Conservation (phyloP, 192 early-diverging fungal species). For the Coemansia sp. region DNA sequence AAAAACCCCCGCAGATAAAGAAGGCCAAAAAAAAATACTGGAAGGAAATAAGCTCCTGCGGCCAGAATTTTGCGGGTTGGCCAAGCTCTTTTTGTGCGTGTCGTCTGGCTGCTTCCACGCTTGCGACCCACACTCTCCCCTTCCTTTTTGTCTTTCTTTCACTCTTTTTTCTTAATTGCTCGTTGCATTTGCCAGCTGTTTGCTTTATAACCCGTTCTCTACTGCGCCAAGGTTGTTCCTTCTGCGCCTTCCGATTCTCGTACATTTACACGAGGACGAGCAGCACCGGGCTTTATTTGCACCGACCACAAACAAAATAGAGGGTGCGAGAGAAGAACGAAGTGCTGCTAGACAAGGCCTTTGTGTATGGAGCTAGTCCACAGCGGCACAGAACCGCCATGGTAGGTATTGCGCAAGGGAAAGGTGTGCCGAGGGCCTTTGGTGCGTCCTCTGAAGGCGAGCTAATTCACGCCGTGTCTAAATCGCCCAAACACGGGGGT, state of each 20-base stretch:
- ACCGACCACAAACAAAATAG: neutral
- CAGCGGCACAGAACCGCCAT: too few relatives aligned
- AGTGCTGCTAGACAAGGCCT: too few relatives aligned
- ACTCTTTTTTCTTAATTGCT: neutral
- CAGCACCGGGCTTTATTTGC: too few relatives aligned
- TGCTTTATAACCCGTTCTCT: too few relatives aligned
- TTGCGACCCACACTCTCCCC: too few relatives aligned
- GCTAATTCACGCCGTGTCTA: neutral
- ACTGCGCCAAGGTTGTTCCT: too few relatives aligned
- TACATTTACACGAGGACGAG: too few relatives aligned
- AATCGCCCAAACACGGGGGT: neutral
- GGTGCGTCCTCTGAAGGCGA: conserved; percentile 8
- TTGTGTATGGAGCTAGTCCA: too few relatives aligned
- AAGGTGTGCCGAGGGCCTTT: conserved; percentile 6
- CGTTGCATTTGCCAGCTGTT: too few relatives aligned
- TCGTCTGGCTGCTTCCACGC: too few relatives aligned
- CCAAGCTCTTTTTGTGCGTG: neutral
- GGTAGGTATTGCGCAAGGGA: too few relatives aligned
- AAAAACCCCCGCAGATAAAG: neutral
- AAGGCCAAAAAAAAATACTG: neutral
- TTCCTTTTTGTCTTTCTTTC: conserved; percentile 1
- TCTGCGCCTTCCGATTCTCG: too few relatives aligned
- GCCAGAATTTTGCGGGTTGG: neutral
- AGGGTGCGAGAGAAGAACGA: neutral
- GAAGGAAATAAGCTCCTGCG: neutral